These are phyloP conservation scores for Fusarium miscanthi DNA, from an alignment of 2,329 filamentous ascomycete species.

Conservation along the genomic window DNA sequence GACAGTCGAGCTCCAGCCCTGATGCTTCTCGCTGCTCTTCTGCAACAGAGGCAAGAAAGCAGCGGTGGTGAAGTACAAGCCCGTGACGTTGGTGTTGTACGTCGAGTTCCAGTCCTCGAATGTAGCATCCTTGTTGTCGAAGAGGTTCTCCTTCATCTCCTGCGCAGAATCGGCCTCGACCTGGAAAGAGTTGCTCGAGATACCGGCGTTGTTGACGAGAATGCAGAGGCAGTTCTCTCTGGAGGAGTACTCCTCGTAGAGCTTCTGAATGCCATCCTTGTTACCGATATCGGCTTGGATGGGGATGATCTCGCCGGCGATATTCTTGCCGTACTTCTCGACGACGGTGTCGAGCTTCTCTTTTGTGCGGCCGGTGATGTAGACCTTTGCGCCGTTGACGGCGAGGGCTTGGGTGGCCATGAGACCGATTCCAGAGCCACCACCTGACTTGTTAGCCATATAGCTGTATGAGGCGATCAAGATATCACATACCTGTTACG, in stretches of 20 bases:
- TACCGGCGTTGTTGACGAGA: constrained; percentile 75
- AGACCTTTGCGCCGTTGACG: constrained; percentile 74
- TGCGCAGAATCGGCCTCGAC: constrained; percentile 63
- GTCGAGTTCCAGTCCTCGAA: constrained; percentile 78
- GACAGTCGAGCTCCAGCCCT: constrained; percentile 67
- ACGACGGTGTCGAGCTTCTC: constrained; percentile 72
- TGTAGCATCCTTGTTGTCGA: constrained; percentile 68
- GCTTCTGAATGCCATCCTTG: constrained; percentile 67
- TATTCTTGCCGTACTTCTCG: constrained; percentile 65
- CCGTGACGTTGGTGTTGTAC: constrained; percentile 81
- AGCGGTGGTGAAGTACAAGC: constrained; percentile 72
- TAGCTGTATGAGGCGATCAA: too few species aligned
- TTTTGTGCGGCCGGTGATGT: constrained; percentile 73
- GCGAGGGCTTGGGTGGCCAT: constrained; percentile 77
- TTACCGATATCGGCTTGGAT: constrained; percentile 72
- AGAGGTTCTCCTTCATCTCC: constrained; percentile 71
- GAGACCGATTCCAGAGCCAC: constrained; percentile 72
- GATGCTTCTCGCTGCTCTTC: constrained; percentile 55
- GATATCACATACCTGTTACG: constrained; percentile 52
- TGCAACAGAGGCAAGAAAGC: constrained; percentile 72
- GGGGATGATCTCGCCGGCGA: constrained; percentile 66
- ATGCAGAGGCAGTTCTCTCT: constrained; percentile 70
- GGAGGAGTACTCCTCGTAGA: constrained; percentile 67
- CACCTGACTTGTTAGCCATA: constrained; percentile 48
- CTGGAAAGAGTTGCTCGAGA: constrained; percentile 66